These are phyloP conservation scores for Carex parvula DNA, from an alignment of 176 grass and related monocot species.

Conservation along the genomic window DNA sequence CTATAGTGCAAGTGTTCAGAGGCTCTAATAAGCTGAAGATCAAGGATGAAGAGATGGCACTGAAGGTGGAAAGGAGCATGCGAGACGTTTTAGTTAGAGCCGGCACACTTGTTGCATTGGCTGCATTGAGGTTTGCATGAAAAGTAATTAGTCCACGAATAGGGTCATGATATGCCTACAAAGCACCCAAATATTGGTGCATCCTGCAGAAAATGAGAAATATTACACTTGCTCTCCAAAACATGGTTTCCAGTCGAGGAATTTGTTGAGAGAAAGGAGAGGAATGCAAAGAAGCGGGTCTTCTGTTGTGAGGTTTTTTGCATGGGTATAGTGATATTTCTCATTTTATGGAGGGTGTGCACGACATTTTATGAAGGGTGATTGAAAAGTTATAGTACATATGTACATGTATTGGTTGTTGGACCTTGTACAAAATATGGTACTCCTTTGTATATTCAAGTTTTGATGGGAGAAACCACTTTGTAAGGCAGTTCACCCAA, in stretches of 20 bases:
- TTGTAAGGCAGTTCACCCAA: neutral
- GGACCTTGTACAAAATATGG: constrained; percentile 19
- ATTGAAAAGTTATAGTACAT: neutral
- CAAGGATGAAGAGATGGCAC: constrained; percentile 48
- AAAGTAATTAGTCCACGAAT: neutral
- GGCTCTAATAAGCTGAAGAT: constrained; percentile 35
- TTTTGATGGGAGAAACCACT: constrained; percentile 18
- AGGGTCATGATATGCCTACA: neutral
- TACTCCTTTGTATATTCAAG: constrained; percentile 24
- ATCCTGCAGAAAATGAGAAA: constrained; percentile 8
- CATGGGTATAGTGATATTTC: neutral
- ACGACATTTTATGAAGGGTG: neutral
- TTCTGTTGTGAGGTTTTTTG: neutral
- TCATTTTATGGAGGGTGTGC: neutral
- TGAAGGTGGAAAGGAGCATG: constrained; percentile 47
- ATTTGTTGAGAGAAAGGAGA: neutral
- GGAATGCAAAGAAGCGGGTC: neutral
- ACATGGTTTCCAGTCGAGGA: neutral
- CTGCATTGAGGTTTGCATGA: constrained; percentile 62
- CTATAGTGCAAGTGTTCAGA: constrained; percentile 46
- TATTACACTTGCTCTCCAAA: neutral
- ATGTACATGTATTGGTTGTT: neutral
- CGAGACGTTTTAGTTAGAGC: constrained; percentile 65
- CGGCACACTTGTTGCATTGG: constrained; percentile 49
- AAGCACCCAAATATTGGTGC: neutral